Evolutionary conservation across 1,284 basidiomycete species (phyloP).

Genomic region (Tylopilus sp.): DNA sequence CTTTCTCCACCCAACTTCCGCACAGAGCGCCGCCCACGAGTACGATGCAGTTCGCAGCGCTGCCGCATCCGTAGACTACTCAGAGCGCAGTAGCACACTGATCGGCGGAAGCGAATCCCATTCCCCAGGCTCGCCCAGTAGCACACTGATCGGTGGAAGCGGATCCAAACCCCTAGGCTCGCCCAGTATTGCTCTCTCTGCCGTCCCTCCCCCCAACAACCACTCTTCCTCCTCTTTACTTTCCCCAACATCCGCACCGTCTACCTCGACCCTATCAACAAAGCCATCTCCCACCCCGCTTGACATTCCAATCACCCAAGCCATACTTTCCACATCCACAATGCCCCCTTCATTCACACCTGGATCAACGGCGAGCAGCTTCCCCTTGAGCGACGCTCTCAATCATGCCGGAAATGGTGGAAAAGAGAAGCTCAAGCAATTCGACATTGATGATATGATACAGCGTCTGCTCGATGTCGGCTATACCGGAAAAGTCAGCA

Average conservation of each 20-base stretch:
- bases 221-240: constrained; percentile 26
- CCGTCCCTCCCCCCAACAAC: constrained; percentile 33
- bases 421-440: constrained; percentile 59
- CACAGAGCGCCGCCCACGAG: constrained; percentile 35
- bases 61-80: constrained; percentile 44
- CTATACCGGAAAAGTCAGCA: constrained; percentile 97
- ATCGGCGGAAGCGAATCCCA: constrained; percentile 31
- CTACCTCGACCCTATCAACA: constrained; percentile 36
- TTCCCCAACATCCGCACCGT: constrained; percentile 27
- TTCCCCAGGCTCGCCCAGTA: constrained; percentile 26
- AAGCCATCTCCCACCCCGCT: constrained; percentile 51
- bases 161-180: constrained; percentile 31
- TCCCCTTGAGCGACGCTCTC: constrained; percentile 38
- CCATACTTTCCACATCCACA: constrained; percentile 64
- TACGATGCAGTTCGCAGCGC: constrained; percentile 40
- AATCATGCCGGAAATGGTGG: constrained; percentile 40
- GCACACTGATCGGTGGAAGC: constrained; percentile 29
- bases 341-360: constrained; percentile 41
- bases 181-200: constrained; percentile 23
- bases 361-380: constrained; percentile 43
- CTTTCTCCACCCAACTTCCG: constrained; percentile 35
- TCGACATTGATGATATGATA: constrained; percentile 99
- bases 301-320: constrained; percentile 69
- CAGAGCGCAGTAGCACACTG: constrained; percentile 39
- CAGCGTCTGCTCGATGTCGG: constrained; percentile 94